Base-by-base conservation (phyloP, 73 alveolate genomes). In the Uronychia binucleata region DNA sequence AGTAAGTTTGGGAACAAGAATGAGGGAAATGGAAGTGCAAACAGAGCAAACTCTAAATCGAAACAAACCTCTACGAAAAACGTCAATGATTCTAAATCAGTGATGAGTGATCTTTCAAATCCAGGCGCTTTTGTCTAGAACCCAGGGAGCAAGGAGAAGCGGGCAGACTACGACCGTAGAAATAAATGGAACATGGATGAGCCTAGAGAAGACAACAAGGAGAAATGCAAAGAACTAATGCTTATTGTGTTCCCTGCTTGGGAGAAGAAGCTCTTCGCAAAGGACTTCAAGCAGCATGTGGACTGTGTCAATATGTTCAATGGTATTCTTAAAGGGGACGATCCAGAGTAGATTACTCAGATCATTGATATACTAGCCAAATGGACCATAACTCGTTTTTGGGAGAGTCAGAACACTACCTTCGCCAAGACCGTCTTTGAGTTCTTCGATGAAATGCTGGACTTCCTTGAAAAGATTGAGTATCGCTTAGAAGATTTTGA, bases 91-190 rank as follows among this genome's bases (percentile, higher is more conserved):
- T n/a, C n/a, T n/a, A 46, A 46, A 19, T 19, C 5, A 46, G 67
- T 46, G n/a, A 46, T 46, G 67, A 46, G 19, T 46, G 67, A 46
- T 11, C 67, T 19, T 46, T 46, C 67, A n/a, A n/a, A n/a, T n/a
- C n/a, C n/a, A 11, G 67, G 67, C 5, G 19, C 67, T 11, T 46
- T 5, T 46, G 19, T 46, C 5, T 11, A 46, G n/a, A 46, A 11
- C 67, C 67, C 67, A 33, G 97, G 98, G 25, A 28, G 59, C 57
- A 96, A 94, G 86, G 98, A 94, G 77, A 96, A 92, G 88, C 78
- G 99, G 87, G 86, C 81, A 28, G 98, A 94, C 81, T 84, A 59
- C 28, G 99, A 96, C 58, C 83, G 88, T 34, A 92, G 86, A 81
- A 76, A 82, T 67, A 94, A 89, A 79, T 96, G 92, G 89, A 83